A percentile compares a stretch with the other conserved stretches of the same genome.
These are phyloP conservation scores for Ophiostoma ulmi DNA, from an alignment of 2,329 filamentous ascomycete species.

Conservation along the genomic window DNA sequence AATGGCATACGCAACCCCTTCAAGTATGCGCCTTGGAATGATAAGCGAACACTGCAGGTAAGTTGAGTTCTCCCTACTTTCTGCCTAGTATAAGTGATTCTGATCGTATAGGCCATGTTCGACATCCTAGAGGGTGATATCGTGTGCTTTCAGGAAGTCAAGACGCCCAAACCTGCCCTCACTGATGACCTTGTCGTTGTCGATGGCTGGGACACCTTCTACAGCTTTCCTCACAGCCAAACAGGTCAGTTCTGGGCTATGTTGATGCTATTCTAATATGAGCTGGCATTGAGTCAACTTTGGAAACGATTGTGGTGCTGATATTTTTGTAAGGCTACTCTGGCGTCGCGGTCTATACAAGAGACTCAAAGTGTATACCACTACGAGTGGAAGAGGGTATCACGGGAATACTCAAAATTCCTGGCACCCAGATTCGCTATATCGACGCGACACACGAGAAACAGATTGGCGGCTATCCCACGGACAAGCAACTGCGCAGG, in stretches of 20 bases:
- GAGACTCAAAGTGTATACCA: conserved; percentile 77
- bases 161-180: conserved; percentile 90
- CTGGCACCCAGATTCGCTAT: conserved; percentile 65
- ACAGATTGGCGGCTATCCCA: conserved; percentile 86
- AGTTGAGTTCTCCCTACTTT: background rate
- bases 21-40: conserved; percentile 76
- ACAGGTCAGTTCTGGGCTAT: conserved; percentile 58
- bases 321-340: conserved; percentile 67
- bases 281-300: background rate
- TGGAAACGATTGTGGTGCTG: background rate
- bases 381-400: conserved; percentile 93
- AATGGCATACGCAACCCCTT: conserved; percentile 83
- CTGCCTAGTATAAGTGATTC: background rate
- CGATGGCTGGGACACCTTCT: conserved; percentile 92
- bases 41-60: conserved; percentile 64
- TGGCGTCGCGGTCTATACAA: conserved; percentile 90
- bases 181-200: conserved; percentile 94
- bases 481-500: conserved; percentile 54
- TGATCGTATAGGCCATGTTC: conserved; percentile 71
- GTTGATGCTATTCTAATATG: background rate
- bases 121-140: conserved; percentile 89
- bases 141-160: conserved; percentile 90
- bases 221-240: conserved; percentile 87
- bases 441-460: conserved; percentile 66
- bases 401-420: conserved; percentile 70